Evolutionary conservation across 139 green algal species (phyloP), one percentile per base, ranked within the genome.

Genomic region (Chlamydomonas sp.): DNA sequence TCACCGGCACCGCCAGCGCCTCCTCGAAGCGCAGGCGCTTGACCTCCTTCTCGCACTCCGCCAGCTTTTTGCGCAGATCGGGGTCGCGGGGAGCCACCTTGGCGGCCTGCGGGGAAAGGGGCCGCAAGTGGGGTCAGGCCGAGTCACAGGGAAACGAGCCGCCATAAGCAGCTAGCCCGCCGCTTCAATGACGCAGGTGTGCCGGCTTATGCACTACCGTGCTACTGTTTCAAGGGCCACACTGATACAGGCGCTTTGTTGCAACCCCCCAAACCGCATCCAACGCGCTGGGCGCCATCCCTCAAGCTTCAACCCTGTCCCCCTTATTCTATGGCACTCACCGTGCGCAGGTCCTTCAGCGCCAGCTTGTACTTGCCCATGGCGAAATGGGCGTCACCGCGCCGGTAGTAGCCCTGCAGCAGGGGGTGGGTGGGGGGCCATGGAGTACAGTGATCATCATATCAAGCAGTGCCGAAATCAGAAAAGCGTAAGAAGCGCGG

Each of bases 351-450:
- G 90, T 99, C 98, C 68, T 95, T 96, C 58, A 99, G 90, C 9
- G 96, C 97, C 49, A 96, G 92, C 90, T 98, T 98, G 88, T 97
- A 96, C 84, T 98, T 98, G 64, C 94, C 94, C 68, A 99, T 89
- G 3, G 94, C 94, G 80, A 98, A 96, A 80, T 97, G 91, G 4
- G 98, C 98, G 89, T 98, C 96, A 0, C 94, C 98, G 1, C 98
- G 91, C 1, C 98, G 90, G 88, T 99, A 99, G 93, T 99, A 99
- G 0, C 91, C 98, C 96, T 99, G 93, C 71, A 83, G 16, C 58
- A 63, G 5, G 63, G 31, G 49, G 49, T 6, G 49, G 49, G 8
- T 1, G 49, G 5, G 57, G n/a, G 18, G 31, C 31, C 31, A 49
- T 49, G 31, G 0, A 49, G 31, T 49, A 49, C 31, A 49, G 31